These are phyloP conservation scores for Paramarasmius palmivorus DNA, from an alignment of 1,284 basidiomycete species.

Conservation along the genomic window DNA sequence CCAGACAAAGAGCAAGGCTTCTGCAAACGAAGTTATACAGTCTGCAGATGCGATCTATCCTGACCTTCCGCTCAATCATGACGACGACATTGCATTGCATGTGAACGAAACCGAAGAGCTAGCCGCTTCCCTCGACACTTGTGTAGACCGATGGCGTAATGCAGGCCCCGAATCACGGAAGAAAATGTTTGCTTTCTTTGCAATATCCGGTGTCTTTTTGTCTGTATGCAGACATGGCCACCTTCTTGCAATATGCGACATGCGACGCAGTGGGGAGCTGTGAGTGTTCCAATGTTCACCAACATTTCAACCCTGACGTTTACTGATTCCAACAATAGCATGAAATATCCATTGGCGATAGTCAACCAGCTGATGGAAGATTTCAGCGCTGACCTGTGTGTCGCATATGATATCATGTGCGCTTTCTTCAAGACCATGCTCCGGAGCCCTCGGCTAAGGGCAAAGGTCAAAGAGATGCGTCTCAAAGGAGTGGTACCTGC, in stretches of 20 bases:
- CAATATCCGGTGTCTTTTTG: conserved; percentile 30
- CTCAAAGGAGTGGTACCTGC: conserved; percentile 18
- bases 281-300: conserved; percentile 18
- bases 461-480: conserved; percentile 23
- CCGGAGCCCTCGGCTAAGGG: conserved; percentile 12
- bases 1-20: too few species aligned
- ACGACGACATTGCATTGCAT: conserved; percentile 13
- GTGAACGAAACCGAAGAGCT: conserved; percentile 10
- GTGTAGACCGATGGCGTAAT: conserved; percentile 33
- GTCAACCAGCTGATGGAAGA: neutral
- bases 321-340: neutral
- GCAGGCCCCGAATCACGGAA: conserved; percentile 26
- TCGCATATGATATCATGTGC: conserved; percentile 9
- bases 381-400: neutral
- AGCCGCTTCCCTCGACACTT: conserved; percentile 17
- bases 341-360: conserved; percentile 8
- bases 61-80: neutral
- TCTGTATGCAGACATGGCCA: conserved; percentile 32
- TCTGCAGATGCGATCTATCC: neutral
- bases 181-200: neutral
- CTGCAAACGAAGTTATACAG: neutral
- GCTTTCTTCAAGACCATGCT: neutral
- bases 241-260: conserved; percentile 31
- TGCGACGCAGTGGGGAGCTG: conserved; percentile 37
- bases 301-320: too few species aligned